phyloP scores from a whole-genome alignment of 2,329 filamentous ascomycete species.

The Oidium heveae region DNA sequence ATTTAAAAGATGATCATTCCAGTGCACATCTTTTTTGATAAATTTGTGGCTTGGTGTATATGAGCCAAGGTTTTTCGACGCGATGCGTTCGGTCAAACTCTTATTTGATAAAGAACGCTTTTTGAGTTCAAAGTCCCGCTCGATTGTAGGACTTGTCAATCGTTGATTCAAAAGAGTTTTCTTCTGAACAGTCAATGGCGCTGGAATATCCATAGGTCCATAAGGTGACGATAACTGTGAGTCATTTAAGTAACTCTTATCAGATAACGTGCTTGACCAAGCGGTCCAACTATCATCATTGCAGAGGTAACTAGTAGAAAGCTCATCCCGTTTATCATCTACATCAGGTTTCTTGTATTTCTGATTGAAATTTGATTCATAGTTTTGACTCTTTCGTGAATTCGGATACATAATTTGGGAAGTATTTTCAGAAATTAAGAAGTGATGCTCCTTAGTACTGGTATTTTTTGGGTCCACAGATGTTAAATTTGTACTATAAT shows the following conservation, averaged over 20 bases:
- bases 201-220: neutral
- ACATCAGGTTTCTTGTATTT: neutral
- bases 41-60: too few relatives aligned
- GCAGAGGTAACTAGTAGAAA: neutral
- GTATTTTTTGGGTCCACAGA: constrained; percentile 12
- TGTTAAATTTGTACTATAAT: constrained; percentile 21
- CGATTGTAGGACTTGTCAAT: neutral
- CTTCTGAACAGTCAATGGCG: neutral
- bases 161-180: neutral
- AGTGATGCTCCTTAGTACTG: constrained; percentile 4
- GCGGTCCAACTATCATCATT: neutral
- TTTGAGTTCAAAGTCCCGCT: neutral
- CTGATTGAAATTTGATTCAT: neutral
- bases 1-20: neutral
- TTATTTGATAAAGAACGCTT: neutral
- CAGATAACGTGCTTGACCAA: neutral
- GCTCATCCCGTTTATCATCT: neutral
- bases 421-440: constrained; percentile 11
- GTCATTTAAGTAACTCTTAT: too few relatives aligned
- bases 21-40: too few relatives aligned
- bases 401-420: neutral
- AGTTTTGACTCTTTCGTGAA: neutral
- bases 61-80: too few relatives aligned
- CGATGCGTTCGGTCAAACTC: neutral
- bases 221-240: too few relatives aligned